A percentile compares a stretch with the other conserved stretches of the same genome.
These are phyloP conservation scores for Nothopassalora personata DNA, from an alignment of 2,329 filamentous ascomycete species.

Conservation along the genomic window DNA sequence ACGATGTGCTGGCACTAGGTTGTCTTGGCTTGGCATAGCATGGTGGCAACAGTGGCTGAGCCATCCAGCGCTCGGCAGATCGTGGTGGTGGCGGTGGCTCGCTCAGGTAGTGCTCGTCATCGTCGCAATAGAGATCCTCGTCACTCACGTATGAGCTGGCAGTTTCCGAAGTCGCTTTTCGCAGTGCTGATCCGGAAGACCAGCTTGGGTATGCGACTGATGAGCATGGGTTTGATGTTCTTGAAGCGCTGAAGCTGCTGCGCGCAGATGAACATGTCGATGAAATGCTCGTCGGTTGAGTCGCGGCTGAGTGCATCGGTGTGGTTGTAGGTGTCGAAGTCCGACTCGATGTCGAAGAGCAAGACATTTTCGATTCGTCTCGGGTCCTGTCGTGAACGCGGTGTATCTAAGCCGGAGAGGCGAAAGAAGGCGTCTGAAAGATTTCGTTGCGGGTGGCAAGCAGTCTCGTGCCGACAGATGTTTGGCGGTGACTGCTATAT, in stretches of 20 bases:
- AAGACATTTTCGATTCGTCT: conserved; percentile 9
- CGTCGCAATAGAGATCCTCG: conserved; percentile 34
- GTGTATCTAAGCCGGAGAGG: neutral
- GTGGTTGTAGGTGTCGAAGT: conserved; percentile 1
- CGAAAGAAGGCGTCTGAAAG: neutral
- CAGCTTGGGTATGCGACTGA: conserved; percentile 19
- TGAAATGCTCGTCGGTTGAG: conserved; percentile 15
- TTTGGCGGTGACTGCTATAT: conserved; percentile 5
- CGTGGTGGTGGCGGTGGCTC: conserved; percentile 33
- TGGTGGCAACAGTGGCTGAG: conserved; percentile 28
- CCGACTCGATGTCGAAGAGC: conserved; percentile 4
- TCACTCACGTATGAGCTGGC: conserved; percentile 35
- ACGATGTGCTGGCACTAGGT: conserved; percentile 13
- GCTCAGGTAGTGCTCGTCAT: conserved; percentile 29
- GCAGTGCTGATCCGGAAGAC: conserved; percentile 13
- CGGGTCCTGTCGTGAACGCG: neutral
- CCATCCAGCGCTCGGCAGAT: conserved; percentile 31
- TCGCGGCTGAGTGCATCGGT: conserved; percentile 6
- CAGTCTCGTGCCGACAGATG: neutral
- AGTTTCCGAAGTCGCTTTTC: conserved; percentile 14
- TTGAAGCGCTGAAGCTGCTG: conserved; percentile 12
- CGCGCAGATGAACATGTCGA: conserved; percentile 13
- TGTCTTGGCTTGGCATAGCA: conserved; percentile 20
- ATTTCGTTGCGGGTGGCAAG: neutral
- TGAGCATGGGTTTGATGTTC: conserved; percentile 16